A percentile compares a stretch with the other conserved stretches of the same genome.
Conservation (phyloP, 2,329 filamentous ascomycete genomes). For the Colletotrichum filicis region DNA sequence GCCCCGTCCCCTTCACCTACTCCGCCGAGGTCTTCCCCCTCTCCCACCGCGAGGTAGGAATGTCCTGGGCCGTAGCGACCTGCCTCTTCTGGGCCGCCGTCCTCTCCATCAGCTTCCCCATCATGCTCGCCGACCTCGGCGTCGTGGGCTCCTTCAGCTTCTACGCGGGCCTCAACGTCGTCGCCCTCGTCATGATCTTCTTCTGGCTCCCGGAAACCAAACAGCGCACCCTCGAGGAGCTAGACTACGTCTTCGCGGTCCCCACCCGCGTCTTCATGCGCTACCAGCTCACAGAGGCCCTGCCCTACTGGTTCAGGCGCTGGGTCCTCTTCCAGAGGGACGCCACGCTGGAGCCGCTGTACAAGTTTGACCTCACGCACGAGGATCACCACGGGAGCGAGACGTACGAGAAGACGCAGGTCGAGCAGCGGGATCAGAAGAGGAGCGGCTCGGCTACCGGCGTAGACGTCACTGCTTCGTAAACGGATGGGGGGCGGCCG, state of each 20-base stretch:
- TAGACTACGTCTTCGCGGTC: constrained; percentile 51
- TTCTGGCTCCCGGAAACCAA: constrained; percentile 70
- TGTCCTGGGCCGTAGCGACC: constrained; percentile 71
- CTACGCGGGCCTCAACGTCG: constrained; percentile 66
- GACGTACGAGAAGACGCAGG: constrained; percentile 49
- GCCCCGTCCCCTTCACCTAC: constrained; percentile 71
- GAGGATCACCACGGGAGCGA: constrained; percentile 42
- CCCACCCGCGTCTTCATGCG: constrained; percentile 44
- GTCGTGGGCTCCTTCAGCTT: constrained; percentile 56
- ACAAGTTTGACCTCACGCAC: constrained; percentile 49
- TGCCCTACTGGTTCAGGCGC: constrained; percentile 47
- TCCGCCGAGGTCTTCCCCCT: constrained; percentile 72
- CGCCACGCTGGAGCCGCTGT: constrained; percentile 53
- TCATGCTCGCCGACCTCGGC: constrained; percentile 52
- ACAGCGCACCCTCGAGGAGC: constrained; percentile 62
- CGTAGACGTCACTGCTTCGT: constrained; percentile 1
- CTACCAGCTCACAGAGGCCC: constrained; percentile 46
- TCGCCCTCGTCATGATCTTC: constrained; percentile 67
- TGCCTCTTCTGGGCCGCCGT: constrained; percentile 65
- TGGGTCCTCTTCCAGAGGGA: constrained; percentile 43
- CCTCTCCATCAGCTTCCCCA: constrained; percentile 62
- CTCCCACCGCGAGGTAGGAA: constrained; percentile 71
- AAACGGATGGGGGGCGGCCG: not conserved
- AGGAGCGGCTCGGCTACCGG: constrained; percentile 12
- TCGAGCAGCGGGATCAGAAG: constrained; percentile 49